Evolutionary conservation across 2,329 filamentous ascomycete species (phyloP), one percentile per base, ranked within the genome.

Genomic region (Neofusicoccum laricinum): DNA sequence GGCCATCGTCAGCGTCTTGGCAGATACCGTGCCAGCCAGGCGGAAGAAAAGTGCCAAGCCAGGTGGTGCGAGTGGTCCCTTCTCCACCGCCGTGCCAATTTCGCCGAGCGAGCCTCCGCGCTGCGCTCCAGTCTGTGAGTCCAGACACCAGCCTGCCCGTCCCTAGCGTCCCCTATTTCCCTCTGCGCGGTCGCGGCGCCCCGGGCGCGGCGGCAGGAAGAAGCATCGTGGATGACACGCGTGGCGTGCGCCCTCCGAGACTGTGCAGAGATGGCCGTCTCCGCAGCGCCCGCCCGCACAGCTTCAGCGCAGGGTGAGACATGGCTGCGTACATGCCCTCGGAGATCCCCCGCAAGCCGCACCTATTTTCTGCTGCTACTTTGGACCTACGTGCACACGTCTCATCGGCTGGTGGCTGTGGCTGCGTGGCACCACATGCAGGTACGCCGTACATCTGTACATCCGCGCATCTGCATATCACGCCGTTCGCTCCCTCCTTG

Each of bases 271-370:
- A 30, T 30, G 25, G 25, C 25, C 25, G 25, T 30, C 25, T 30
- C 25, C 25, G 25, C 25, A 30, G n/a, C n/a, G n/a, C n/a, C n/a
- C n/a, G n/a, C n/a, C n/a, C n/a, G n/a, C n/a, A n/a, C n/a, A n/a
- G 25, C 25, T 30, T 30, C 38, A 15, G 5, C 25, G 25, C 25
- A 7, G 21, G 40, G 30, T 59, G 55, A 59, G 55, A 59, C 55
- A 59, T 59, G 55, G 55, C 55, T 30, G 25, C 36, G 14, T 15
- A 34, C n/a, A 14, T 36, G 25, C 25, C n/a, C 40, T 46, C 38
- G 55, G 55, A 59, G 55, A 59, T 59, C 55, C 55, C 55, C 55
- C 55, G 19, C 55, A 59, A 57, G 51, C 38, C 36, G 50, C 34
- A 38, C 4, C 50, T 38, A 38, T 38, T 38, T 11, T 19, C 32